Evolutionary conservation across 169 alveolate species (phyloP), one percentile per base, ranked within the genome.

Genomic region (Plasmodium gallinaceum): DNA sequence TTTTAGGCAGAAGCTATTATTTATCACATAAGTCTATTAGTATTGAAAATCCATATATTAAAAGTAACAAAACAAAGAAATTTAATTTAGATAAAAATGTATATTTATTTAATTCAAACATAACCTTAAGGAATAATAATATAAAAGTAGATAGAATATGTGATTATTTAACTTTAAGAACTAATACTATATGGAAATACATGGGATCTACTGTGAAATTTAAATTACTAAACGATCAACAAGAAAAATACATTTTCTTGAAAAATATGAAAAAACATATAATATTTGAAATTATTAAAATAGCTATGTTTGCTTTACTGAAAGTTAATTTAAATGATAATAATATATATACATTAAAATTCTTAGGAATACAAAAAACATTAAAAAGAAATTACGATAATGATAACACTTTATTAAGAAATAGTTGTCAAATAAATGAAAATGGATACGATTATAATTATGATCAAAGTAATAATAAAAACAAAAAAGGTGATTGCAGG

Each of bases 161-260:
- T 80, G 90, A 80, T 51, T 80, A 80, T 68, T 46, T 80, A 26
- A 32, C 71, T 26, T 80, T 66, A 26, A 42, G 51, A 39, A 80
- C 90, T 7, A 80, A 80, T 22, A 80, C 90, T 16, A 51, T 42
- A 32, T 80, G 90, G 90, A 80, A 37, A 71, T 68, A 80, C 46
- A 80, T 80, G 90, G 90, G 90, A 24, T 80, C 90, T 1, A 80
- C 90, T 39, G 83, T 68, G 16, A 80, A 80, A 80, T 80, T 68
- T 51, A 43, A 68, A 60, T 32, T 80, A 39, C 18, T 80, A 52
- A 20, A 80, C 51, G 90, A 80, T 54, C 90, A 80, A 71, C 90
- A 66, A 68, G 90, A 80, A 62, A 80, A 80, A 46, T 80, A 80
- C 66, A 66, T 80, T 66, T 80, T 80, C 66, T 68, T 80, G 42